Evolutionary conservation across 2,329 filamentous ascomycete species (phyloP).

Genomic region (Fusarium sp.): DNA sequence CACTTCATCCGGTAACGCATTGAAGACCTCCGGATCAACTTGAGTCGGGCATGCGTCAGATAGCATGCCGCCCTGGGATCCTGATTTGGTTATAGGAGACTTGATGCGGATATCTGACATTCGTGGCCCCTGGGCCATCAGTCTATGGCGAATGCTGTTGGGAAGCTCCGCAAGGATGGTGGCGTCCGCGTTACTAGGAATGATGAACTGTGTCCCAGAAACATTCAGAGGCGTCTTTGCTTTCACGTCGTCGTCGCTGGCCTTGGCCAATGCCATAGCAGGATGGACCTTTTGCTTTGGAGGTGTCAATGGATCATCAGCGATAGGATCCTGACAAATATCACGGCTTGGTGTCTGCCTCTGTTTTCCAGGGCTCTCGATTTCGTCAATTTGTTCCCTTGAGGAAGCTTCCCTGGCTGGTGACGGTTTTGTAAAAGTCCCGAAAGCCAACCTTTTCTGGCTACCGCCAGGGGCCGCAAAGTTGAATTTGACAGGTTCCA

Average conservation of each 20-base stretch:
- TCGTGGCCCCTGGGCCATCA: conserved; percentile 68
- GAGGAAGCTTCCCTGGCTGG: conserved; percentile 51
- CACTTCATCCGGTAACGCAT: conserved; percentile 84
- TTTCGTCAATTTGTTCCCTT: conserved; percentile 63
- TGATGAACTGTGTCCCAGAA: conserved; percentile 88
- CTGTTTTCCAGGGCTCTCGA: conserved; percentile 48
- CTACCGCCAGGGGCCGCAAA: conserved; percentile 72
- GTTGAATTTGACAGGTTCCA: conserved; percentile 77
- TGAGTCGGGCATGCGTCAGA: conserved; percentile 71
- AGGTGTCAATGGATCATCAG: conserved; percentile 63
- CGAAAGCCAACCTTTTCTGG: conserved; percentile 82
- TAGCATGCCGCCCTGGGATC: conserved; percentile 53
- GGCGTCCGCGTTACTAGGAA: conserved; percentile 85
- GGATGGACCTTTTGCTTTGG: conserved; percentile 63
- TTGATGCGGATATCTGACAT: conserved; percentile 30
- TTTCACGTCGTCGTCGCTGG: conserved; percentile 60
- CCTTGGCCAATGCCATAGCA: conserved; percentile 60
- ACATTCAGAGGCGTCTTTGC: conserved; percentile 78
- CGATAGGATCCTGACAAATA: conserved; percentile 60
- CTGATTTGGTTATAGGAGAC: conserved; percentile 44
- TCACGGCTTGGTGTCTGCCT: conserved; percentile 43
- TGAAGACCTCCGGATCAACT: conserved; percentile 84
- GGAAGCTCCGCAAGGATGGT: conserved; percentile 86
- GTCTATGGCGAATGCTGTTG: conserved; percentile 78
- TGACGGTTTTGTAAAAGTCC: conserved; percentile 55